Conservation (phyloP, 257 asterid species). For the Voacanga thouarsii region DNA sequence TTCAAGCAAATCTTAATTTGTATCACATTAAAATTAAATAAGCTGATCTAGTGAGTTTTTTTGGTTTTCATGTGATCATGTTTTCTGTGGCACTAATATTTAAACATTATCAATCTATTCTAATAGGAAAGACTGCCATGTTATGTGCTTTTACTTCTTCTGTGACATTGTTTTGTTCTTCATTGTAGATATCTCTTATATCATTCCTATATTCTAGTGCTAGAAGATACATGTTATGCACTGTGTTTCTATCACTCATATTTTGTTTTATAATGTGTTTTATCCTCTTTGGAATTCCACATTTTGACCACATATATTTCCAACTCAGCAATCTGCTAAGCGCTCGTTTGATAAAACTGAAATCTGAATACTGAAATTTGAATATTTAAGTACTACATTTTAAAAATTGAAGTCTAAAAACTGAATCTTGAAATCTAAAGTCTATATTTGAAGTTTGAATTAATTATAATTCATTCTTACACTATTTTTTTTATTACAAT, state of each 20-base stretch:
- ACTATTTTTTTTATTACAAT: too few species aligned
- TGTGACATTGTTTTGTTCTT: not conserved
- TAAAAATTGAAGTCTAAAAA: too few species aligned
- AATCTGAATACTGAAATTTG: too few species aligned
- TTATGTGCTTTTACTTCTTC: not conserved
- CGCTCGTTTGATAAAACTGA: too few species aligned
- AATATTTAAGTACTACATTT: too few species aligned
- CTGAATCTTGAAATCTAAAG: too few species aligned
- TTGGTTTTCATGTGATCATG: not conserved
- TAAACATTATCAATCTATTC: not conserved
- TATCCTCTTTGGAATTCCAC: not conserved
- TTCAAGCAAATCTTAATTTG: not conserved
- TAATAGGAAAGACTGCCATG: not conserved
- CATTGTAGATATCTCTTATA: not conserved
- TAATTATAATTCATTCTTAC: too few species aligned
- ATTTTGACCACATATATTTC: not conserved
- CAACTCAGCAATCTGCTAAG: not conserved
- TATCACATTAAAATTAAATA: not conserved
- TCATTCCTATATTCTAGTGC: not conserved
- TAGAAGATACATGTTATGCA: not conserved
- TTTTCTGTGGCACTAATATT: not conserved
- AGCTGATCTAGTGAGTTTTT: not conserved
- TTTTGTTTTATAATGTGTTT: not conserved
- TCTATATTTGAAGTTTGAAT: too few species aligned
- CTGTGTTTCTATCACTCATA: not conserved